These are phyloP conservation scores for Yamadazyma aaseri DNA, from an alignment of 1,139 yeast species.

Conservation along the genomic window DNA sequence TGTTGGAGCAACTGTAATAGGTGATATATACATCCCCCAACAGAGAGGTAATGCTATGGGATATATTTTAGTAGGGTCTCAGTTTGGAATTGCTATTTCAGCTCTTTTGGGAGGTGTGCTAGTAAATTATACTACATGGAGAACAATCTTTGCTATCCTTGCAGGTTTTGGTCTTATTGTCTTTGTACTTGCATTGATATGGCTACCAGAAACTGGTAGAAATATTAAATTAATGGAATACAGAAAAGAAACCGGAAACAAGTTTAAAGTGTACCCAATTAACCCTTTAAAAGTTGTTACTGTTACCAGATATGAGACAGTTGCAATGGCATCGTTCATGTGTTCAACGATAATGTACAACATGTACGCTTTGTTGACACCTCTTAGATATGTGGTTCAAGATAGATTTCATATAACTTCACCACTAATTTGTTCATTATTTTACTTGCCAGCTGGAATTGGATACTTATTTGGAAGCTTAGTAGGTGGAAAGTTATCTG, in stretches of 20 bases:
- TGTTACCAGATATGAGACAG: constrained; percentile 37
- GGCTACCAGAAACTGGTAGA: constrained; percentile 41
- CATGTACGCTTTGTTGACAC: constrained; percentile 50
- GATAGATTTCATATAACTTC: constrained; percentile 45
- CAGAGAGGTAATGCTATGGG: constrained; percentile 49
- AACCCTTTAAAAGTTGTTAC: constrained; percentile 41
- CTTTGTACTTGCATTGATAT: constrained; percentile 24
- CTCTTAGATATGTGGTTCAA: constrained; percentile 50
- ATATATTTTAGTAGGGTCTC: constrained; percentile 41
- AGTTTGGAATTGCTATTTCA: constrained; percentile 47
- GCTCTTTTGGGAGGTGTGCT: constrained; percentile 45
- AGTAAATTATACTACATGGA: constrained; percentile 47
- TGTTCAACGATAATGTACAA: constrained; percentile 37
- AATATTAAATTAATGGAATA: constrained; percentile 13
- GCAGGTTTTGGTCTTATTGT: constrained; percentile 35
- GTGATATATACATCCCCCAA: constrained; percentile 45
- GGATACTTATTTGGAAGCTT: constrained; percentile 48
- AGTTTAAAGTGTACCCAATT: constrained; percentile 34
- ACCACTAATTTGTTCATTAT: constrained; percentile 46
- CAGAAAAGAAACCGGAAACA: constrained; percentile 20
- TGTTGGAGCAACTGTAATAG: constrained; percentile 44
- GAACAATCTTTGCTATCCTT: constrained; percentile 46
- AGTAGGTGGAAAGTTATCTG: constrained; percentile 51
- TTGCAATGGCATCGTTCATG: constrained; percentile 42
- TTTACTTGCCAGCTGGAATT: constrained; percentile 51